Evolutionary conservation across 257 asterid species (phyloP).

Genomic region (Henckelia pumila): DNA sequence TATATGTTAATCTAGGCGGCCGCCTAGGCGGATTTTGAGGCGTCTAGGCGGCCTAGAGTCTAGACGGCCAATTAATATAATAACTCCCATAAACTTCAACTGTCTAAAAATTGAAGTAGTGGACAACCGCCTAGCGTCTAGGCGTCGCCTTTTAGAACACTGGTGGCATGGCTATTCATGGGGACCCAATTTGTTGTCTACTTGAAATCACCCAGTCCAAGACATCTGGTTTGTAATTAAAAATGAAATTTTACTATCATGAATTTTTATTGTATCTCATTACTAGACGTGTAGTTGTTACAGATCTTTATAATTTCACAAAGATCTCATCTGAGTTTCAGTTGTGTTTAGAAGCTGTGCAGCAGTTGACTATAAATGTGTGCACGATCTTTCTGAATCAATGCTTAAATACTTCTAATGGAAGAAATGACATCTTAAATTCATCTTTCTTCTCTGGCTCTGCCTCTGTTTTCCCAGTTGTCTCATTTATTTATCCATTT

Average conservation of each 20-base stretch:
- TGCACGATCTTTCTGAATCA: background rate
- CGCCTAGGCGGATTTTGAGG: too few relatives aligned
- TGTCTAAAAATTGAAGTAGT: too few relatives aligned
- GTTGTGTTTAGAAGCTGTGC: background rate
- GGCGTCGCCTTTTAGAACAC: too few relatives aligned
- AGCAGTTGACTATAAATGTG: conserved; percentile 14
- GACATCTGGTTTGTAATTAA: background rate
- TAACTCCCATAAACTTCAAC: too few relatives aligned
- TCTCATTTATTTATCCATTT: background rate
- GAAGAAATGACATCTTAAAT: background rate
- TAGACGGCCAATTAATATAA: too few relatives aligned
- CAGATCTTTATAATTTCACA: background rate
- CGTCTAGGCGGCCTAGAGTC: too few relatives aligned
- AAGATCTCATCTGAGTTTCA: background rate
- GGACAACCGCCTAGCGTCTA: too few relatives aligned
- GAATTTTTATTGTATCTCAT: background rate
- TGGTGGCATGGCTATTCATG: background rate
- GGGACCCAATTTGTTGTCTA: background rate
- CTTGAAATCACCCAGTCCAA: background rate
- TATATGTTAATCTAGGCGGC: too few relatives aligned
- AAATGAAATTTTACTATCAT: background rate
- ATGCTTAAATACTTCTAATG: background rate
- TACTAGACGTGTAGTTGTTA: background rate
- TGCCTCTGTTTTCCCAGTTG: background rate
- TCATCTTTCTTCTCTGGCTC: conserved; percentile 6